Evolutionary conservation across 805 yeast genomes (phyloP), one percentile per base, ranked within the genome.

Genomic region (Lachancea kluyveri): DNA sequence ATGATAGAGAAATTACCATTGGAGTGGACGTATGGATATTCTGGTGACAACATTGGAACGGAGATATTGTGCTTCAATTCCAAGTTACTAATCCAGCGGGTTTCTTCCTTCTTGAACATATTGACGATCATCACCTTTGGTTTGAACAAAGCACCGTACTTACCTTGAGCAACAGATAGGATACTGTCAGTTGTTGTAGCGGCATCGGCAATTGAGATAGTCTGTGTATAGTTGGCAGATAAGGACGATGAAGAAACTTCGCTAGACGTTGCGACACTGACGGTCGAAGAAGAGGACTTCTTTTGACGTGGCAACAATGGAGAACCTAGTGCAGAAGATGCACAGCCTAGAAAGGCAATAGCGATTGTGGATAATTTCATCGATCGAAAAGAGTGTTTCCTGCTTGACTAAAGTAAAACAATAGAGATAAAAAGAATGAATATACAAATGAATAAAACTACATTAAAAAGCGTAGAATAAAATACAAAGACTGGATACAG

Each of bases 21-120:
- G 57, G 83, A 77, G 59, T 69, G 73, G 30, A 77, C 61, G 13
- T 62, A 47, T 20, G 81, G 79, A 61, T 66, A 76, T 20, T 67
- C 41, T 17, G 80, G 79, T 11, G 81, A 74, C 33, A 77, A 60
- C 28, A 84, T 83, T n/a, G 84, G 83, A 27, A 77, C 50, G 17
- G 79, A 64, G 43, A 77, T 62, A 55, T 75, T 74, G 53, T 72
- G 58, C 13, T 58, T 59, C 43, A 75, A 67, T 36, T 70, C 65
- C 43, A 67, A 54, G 11, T 64, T 59, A 33, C 62, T 54, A 37
- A 68, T 54, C 78, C 80, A 76, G 14, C 73, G 72, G 23, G 59
- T 65, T 44, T 65, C 56, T 50, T 77, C 84, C 15, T 54, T 59
- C 36, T 50, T 57, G 52, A 75, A 77, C 74, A 74, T 68, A 44